Percentiles rank a stretch among this genome's conserved stretches.
Conservation (phyloP, 1,284 basidiomycete genomes). For the Puccinia triticina region DNA sequence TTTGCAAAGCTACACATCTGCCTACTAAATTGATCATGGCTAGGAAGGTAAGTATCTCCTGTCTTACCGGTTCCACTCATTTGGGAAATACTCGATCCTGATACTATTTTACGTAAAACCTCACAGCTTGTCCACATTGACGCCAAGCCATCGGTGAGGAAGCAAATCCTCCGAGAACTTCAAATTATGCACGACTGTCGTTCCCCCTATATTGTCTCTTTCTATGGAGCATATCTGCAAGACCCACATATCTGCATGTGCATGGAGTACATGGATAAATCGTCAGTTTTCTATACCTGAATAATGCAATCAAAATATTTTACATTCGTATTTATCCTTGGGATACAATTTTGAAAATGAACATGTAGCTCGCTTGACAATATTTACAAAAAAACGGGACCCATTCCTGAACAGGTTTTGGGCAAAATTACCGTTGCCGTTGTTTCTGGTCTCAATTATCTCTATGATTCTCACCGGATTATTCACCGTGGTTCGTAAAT, state of each 20-base stretch:
- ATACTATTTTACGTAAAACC: constrained; percentile 1
- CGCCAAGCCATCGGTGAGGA: constrained; percentile 93
- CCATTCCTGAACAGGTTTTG: constrained; percentile 85
- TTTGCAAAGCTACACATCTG: constrained; percentile 90
- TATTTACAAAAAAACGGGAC: constrained; percentile 90
- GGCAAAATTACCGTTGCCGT: constrained; percentile 88
- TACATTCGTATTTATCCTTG: not conserved
- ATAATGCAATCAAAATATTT: not conserved
- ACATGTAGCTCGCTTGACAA: constrained; percentile 70
- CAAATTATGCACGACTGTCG: constrained; percentile 98
- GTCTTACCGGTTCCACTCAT: constrained; percentile 8
- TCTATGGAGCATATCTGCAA: constrained; percentile 91
- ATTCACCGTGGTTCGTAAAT: constrained; percentile 81
- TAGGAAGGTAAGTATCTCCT: constrained; percentile 73
- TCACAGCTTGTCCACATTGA: constrained; percentile 92
- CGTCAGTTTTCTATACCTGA: constrained; percentile 58
- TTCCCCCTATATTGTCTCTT: constrained; percentile 89
- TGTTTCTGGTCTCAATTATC: constrained; percentile 89
- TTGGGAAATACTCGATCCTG: constrained; percentile 22
- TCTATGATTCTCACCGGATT: constrained; percentile 99
- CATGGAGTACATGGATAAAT: constrained; percentile 91
- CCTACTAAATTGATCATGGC: constrained; percentile 89
- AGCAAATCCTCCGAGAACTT: constrained; percentile 94
- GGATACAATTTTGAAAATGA: not conserved
- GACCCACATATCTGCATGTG: constrained; percentile 99